Conservation (phyloP, 1,284 basidiomycete species). For the Laetiporus sulphureus region DNA sequence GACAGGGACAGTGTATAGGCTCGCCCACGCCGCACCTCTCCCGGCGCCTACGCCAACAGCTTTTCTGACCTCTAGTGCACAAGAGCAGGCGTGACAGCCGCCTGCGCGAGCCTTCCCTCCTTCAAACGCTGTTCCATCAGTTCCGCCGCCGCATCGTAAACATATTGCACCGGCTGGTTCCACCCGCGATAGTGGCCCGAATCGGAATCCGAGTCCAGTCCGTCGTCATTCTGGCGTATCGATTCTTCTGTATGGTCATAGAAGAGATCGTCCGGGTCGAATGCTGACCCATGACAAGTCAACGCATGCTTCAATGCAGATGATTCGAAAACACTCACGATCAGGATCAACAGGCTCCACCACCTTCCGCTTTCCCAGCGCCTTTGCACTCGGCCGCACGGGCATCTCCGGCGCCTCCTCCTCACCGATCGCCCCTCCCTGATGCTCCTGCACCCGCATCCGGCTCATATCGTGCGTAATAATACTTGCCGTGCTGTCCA, state of each 20-base stretch:
- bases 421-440: constrained; percentile 9
- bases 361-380: constrained; percentile 69
- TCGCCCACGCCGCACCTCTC: no score
- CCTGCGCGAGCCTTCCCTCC: constrained; percentile 30
- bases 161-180: constrained; percentile 55
- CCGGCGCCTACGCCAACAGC: no score
- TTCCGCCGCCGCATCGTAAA: constrained; percentile 79
- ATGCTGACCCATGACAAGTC: constrained; percentile 15
- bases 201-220: constrained; percentile 34
- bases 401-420: constrained; percentile 24
- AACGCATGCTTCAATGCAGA: no score
- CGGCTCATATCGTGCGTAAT: constrained; percentile 8
- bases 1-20: no score
- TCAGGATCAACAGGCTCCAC: constrained; percentile 38
- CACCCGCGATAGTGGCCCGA: constrained; percentile 19
- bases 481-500: constrained; percentile 11
- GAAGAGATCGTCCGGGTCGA: constrained; percentile 40
- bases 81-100: no score
- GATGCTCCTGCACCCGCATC: constrained; percentile 11
- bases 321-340: constrained; percentile 33
- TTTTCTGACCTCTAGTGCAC: no score
- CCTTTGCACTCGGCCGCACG: constrained; percentile 63
- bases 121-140: constrained; percentile 54
- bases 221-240: constrained; percentile 22
- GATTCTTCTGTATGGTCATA: constrained; percentile 29